These are phyloP conservation scores for Schoenoplectus tabernaemontani DNA, from an alignment of 202 grass and related monocot genomes.

Conservation along the genomic window DNA sequence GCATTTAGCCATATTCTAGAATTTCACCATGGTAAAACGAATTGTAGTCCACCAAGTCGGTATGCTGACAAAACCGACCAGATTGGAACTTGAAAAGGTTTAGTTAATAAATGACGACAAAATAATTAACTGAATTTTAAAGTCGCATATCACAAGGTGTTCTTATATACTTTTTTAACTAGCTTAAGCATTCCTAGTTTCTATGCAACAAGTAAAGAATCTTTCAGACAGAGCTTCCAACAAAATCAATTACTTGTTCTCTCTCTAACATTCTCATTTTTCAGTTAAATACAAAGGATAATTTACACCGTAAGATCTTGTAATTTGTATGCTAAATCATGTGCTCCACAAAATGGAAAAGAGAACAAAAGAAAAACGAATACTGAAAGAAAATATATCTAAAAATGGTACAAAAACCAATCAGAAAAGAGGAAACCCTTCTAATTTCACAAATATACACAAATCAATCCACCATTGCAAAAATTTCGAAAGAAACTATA, in stretches of 20 bases:
- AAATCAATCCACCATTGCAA: background rate
- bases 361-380: background rate
- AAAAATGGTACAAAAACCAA: background rate
- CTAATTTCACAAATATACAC: background rate
- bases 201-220: background rate
- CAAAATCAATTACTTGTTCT: background rate
- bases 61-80: background rate
- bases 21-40: background rate
- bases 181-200: background rate
- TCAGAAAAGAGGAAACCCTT: background rate
- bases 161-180: background rate
- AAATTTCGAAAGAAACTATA: background rate
- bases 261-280: background rate
- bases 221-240: background rate
- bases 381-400: background rate
- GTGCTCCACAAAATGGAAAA: background rate
- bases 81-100: background rate
- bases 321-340: conserved; percentile 1
- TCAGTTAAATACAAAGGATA: background rate
- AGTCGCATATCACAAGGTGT: background rate
- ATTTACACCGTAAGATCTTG: conserved; percentile 10
- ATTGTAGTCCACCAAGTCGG: background rate
- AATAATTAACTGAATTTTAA: background rate
- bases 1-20: background rate
- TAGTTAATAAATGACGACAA: background rate